Evolutionary conservation across 208 protist species (phyloP), one percentile per base, ranked within the genome.

Genomic region (Leptomonas seymouri): DNA sequence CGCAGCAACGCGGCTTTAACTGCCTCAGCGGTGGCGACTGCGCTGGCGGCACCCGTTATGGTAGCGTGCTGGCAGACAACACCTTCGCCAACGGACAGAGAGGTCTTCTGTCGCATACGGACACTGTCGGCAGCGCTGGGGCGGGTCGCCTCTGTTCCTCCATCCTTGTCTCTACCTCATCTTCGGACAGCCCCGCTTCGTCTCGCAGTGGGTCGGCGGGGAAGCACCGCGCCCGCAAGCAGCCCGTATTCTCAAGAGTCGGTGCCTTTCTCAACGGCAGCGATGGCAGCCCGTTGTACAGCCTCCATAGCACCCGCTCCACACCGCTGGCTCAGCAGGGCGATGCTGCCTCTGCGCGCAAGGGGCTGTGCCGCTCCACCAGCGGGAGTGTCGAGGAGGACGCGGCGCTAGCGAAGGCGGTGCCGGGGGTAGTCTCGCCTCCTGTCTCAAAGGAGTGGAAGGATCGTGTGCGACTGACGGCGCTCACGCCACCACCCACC

Each of bases 1-100:
- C 60, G 27, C 65, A 62, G 64, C 67, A 73, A 49, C 50, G 39
- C 51, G 60, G 60, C 54, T 36, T 57, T 42, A 28, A 31, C 45
- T 49, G 31, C 31, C 39, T 44, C 30, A 55, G 48, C 45, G 30
- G 7, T 62, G 41, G 51, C 56, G 51, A 67, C 57, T 30, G 54
- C 36, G 42, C 42, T 61, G 34, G 44, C 45, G 65, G 57, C 42
- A 41, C 28, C 41, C 58, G 58, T 27, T 53, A 53, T 44, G 36
- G 27, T 30, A 57, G 30, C 34, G 54, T 56, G 56, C 46, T 54
- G 66, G 54, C 56, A 3, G 30, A 60, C 21, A 45, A 8, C 54
- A 34, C 23, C 30, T 34, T 51, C 31, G 51, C 36, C 31, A 53
- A 42, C 34, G 49, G 46, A 4, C 30, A 2, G 21, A 48, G 48